These are phyloP conservation scores for Mycosphaerella arachidis DNA, from an alignment of 2,329 filamentous ascomycete species.

Conservation along the genomic window DNA sequence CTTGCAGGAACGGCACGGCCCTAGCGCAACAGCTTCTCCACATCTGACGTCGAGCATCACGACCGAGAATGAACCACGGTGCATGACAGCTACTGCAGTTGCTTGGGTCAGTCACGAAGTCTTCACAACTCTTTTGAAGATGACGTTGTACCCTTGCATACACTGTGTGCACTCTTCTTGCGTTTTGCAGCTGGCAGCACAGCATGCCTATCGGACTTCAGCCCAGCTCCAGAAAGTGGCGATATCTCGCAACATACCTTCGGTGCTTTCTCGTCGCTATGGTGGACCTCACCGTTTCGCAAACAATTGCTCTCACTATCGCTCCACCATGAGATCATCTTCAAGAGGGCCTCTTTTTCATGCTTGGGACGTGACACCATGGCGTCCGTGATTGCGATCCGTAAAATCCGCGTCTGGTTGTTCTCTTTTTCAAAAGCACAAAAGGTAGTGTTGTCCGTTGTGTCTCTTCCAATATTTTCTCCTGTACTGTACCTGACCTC, in stretches of 20 bases:
- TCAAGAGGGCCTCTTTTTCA: conserved; percentile 7
- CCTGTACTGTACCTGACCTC: neutral
- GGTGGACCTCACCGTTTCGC: conserved; percentile 16
- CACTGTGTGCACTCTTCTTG: neutral
- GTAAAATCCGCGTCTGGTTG: neutral
- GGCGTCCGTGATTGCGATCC: conserved; percentile 7
- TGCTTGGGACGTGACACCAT: conserved; percentile 10
- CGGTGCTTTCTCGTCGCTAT: conserved; percentile 19
- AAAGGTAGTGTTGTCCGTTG: conserved; percentile 18
- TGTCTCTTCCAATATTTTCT: conserved; percentile 2
- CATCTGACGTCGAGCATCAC: conserved; percentile 1
- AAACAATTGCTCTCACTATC: conserved; percentile 2
- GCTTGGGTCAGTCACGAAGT: neutral
- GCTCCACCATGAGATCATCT: conserved; percentile 21
- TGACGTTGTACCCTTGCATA: neutral
- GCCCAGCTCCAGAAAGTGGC: conserved; percentile 6
- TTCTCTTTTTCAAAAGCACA: conserved; percentile 9
- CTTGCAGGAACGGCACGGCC: neutral
- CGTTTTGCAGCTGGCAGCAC: neutral
- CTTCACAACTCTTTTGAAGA: neutral
- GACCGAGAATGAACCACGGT: neutral
- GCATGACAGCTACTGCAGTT: neutral
- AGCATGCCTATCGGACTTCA: neutral
- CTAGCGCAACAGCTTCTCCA: neutral
- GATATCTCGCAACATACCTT: conserved; percentile 16